Percentiles rank a stretch among this genome's conserved stretches.
These are phyloP conservation scores for Sphenostylis stenocarpa DNA, from an alignment of 306 rosid genomes.

Conservation along the genomic window DNA sequence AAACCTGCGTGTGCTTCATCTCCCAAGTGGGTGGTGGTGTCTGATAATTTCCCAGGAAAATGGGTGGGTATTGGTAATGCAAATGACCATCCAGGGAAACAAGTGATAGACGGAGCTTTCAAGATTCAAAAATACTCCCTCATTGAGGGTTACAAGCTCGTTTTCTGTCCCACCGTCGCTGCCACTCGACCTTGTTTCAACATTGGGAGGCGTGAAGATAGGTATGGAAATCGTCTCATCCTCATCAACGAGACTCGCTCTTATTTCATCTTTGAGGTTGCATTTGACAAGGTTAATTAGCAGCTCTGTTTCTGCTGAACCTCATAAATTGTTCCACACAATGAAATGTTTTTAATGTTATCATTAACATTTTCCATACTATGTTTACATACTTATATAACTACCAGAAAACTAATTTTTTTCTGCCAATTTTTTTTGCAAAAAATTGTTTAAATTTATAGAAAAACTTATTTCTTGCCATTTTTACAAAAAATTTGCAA, in stretches of 20 bases:
- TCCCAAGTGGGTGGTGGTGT: neutral
- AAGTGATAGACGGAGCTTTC: neutral
- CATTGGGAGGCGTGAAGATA: neutral
- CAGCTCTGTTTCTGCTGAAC: too few species aligned
- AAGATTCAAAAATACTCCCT: neutral
- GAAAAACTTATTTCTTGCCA: too few species aligned
- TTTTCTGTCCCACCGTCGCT: neutral
- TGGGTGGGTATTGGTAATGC: constrained; percentile 1
- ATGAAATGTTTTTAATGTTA: too few species aligned
- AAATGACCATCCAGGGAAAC: neutral
- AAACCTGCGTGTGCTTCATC: constrained; percentile 1
- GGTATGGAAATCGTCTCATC: neutral
- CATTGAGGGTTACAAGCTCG: neutral
- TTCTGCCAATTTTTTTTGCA: too few species aligned
- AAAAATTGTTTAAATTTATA: too few species aligned
- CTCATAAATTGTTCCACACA: too few species aligned
- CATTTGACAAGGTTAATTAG: too few species aligned
- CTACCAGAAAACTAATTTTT: too few species aligned
- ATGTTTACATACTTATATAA: too few species aligned
- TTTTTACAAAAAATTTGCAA: too few species aligned
- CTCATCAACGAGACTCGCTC: neutral
- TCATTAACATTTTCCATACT: too few species aligned
- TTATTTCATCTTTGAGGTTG: too few species aligned
- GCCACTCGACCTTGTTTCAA: neutral
- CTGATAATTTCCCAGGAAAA: neutral